Base-by-base conservation (phyloP, 2,329 filamentous ascomycete species). In the Penicillium oxalicum region DNA sequence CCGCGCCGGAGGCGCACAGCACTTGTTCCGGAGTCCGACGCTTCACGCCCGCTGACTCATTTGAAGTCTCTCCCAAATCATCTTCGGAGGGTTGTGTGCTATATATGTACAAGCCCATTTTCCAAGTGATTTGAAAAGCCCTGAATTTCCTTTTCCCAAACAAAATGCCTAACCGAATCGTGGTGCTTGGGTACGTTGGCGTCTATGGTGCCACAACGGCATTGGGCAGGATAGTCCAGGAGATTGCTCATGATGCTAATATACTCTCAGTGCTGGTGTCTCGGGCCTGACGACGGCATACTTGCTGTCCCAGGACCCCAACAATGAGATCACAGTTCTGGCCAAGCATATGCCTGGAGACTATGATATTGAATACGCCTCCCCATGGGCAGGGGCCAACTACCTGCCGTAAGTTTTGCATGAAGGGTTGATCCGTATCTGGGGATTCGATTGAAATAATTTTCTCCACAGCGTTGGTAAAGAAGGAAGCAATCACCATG, bases 291-390 rank as follows among this genome's bases (percentile, higher is more conserved):
- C 83, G 2, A 84, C 81, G 2, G 83, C 83, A 33, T 72, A 84
- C 25, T 68, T 81, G 12, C 70, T 86, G 11, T 82, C 82, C 9
- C 74, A 75, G 50, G 76, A 82, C 58, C 67, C 72, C 4, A 61
- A 69, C 9, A 77, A 83, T 57, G 72, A 74, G 26, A 70, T 94
- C 55, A 90, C 87, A 0, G 75, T 94, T 33, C 74, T 89, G 29
- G 86, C 88, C 4, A 94, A 91, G 63, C 87, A 95, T 65, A 93
- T 95, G 86, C 91, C 91, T 0, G 91, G 91, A 33, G 91, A 96
- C 72, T 93, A 91, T 68, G 87, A 91, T 57, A 85, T 91, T 57
- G 86, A 94, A 74, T 96, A 95, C 67, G 84, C 88, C 0, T 94
- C 88, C 5, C 89, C 88, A 0, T 94, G 88, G 86, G 89, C 89